Evolutionary conservation across 169 alveolate species (phyloP).

Genomic region (Plasmodium vinckei): DNA sequence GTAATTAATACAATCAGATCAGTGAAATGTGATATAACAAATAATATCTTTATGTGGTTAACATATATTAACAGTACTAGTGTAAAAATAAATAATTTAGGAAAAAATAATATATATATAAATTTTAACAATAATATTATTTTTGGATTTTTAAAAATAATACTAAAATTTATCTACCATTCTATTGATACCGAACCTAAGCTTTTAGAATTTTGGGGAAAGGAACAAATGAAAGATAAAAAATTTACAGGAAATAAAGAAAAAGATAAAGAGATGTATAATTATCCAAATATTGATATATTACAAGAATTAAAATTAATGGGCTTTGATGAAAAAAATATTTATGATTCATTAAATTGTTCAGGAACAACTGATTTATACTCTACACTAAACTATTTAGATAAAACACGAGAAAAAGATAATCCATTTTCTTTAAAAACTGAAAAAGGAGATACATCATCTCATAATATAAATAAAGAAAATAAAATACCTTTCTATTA

Average conservation of each 20-base stretch:
- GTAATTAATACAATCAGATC: slow-evolving; percentile 61
- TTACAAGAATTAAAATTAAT: slow-evolving; percentile 39
- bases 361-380: slow-evolving; percentile 71
- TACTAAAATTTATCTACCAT: slow-evolving; percentile 57
- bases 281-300: slow-evolving; percentile 46
- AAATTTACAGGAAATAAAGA: slow-evolving; percentile 36
- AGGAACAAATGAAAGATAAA: slow-evolving; percentile 57
- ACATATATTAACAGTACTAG: slow-evolving; percentile 73
- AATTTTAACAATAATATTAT: slow-evolving; percentile 66
- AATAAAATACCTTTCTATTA: slow-evolving; percentile 12
- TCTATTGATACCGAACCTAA: slow-evolving; percentile 56
- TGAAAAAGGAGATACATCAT: neutral
- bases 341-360: slow-evolving; percentile 47
- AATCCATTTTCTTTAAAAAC: slow-evolving; percentile 1
- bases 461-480: neutral
- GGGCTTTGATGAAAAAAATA: slow-evolving; percentile 71
- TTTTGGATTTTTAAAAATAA: slow-evolving; percentile 42
- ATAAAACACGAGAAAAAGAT: slow-evolving; percentile 53
- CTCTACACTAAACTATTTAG: slow-evolving; percentile 65
- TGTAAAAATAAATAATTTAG: slow-evolving; percentile 56
- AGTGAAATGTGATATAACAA: slow-evolving; percentile 67
- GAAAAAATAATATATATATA: slow-evolving; percentile 71
- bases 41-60: slow-evolving; percentile 68
- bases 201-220: slow-evolving; percentile 39
- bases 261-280: slow-evolving; percentile 54